Evolutionary conservation across 352 stramenopile species (phyloP).

Genomic region (Pythium dissotocum): DNA sequence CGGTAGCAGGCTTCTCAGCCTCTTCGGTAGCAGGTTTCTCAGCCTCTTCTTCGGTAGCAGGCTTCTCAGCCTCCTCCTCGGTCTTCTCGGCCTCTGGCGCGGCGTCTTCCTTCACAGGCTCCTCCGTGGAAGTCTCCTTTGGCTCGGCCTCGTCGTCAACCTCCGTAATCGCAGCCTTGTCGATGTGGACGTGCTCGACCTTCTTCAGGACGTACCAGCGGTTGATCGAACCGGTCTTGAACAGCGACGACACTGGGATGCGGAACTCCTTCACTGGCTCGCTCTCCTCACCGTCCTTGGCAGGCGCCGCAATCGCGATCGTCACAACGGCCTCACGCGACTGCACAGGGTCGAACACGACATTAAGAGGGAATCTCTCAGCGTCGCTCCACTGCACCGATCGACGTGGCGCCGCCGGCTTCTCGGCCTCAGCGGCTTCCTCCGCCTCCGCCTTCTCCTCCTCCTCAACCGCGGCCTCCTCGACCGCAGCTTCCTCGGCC

Average conservation of each 20-base stretch:
- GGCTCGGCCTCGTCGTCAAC: slow-evolving; percentile 11
- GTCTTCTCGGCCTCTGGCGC: slow-evolving; percentile 5
- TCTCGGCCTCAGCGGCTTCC: slow-evolving; percentile 3
- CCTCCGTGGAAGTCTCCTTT: neutral
- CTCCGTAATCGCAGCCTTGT: slow-evolving; percentile 29
- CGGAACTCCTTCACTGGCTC: slow-evolving; percentile 80
- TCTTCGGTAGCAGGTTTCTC: neutral
- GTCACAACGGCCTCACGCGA: slow-evolving; percentile 79
- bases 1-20: slow-evolving; percentile 12
- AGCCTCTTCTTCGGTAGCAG: slow-evolving; percentile 12
- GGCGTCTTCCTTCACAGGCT: slow-evolving; percentile 23
- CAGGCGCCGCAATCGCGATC: slow-evolving; percentile 50
- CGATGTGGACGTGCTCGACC: slow-evolving; percentile 23
- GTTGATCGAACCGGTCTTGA: slow-evolving; percentile 61
- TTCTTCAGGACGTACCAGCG: slow-evolving; percentile 67
- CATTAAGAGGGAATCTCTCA: slow-evolving; percentile 55
- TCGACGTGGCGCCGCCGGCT: slow-evolving; percentile 10
- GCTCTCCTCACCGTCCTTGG: slow-evolving; percentile 44
- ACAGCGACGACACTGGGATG: slow-evolving; percentile 72
- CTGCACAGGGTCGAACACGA: slow-evolving; percentile 84
- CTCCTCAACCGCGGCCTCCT: neutral
- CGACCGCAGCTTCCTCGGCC: slow-evolving; percentile 9
- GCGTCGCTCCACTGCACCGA: slow-evolving; percentile 36
- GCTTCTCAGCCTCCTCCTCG: slow-evolving; percentile 21
- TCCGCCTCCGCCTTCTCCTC: neutral